Percentiles rank a stretch among this genome's conserved stretches.
Evolutionary conservation across 2,329 filamentous ascomycete genomes (phyloP).

Genomic region (Lomentospora prolificans): DNA sequence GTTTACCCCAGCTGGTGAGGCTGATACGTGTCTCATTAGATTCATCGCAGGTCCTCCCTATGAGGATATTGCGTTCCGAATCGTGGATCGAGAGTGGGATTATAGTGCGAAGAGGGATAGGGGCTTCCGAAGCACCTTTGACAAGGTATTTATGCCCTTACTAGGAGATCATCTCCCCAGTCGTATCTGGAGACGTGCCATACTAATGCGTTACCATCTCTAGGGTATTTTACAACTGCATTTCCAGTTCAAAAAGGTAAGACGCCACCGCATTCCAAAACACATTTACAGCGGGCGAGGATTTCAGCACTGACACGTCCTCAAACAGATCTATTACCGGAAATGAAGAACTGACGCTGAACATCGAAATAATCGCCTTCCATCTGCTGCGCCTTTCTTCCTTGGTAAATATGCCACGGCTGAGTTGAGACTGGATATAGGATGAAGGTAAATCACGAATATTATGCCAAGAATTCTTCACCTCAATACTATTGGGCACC

Average conservation of each 20-base stretch:
- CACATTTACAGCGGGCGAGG: not conserved
- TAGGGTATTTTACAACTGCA: slow-evolving; percentile 92
- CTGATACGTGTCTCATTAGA: slow-evolving; percentile 92
- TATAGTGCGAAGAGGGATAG: slow-evolving; percentile 92
- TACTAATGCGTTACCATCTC: slow-evolving; percentile 13
- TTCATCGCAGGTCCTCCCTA: slow-evolving; percentile 95
- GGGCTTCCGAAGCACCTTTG: slow-evolving; percentile 92
- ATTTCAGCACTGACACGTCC: too few species aligned
- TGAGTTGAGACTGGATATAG: too few species aligned
- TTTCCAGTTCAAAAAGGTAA: slow-evolving; percentile 97
- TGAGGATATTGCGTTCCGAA: slow-evolving; percentile 92
- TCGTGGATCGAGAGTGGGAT: slow-evolving; percentile 98
- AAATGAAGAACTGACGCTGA: slow-evolving; percentile 27
- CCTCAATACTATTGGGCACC: too few species aligned
- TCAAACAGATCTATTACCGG: slow-evolving; percentile 43
- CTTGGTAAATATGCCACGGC: too few species aligned
- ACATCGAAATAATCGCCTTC: not conserved
- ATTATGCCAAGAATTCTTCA: too few species aligned
- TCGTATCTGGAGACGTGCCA: not conserved
- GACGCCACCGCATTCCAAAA: slow-evolving; percentile 11
- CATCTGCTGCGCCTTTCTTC: not conserved
- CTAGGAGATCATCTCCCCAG: too few species aligned
- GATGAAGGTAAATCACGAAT: too few species aligned
- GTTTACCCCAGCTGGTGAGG: slow-evolving; percentile 85
- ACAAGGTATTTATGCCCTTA: slow-evolving; percentile 60